Evolutionary conservation across 768 basidiomycete genomes (phyloP).

Genomic region (Coprinellus aureogranulatus): DNA sequence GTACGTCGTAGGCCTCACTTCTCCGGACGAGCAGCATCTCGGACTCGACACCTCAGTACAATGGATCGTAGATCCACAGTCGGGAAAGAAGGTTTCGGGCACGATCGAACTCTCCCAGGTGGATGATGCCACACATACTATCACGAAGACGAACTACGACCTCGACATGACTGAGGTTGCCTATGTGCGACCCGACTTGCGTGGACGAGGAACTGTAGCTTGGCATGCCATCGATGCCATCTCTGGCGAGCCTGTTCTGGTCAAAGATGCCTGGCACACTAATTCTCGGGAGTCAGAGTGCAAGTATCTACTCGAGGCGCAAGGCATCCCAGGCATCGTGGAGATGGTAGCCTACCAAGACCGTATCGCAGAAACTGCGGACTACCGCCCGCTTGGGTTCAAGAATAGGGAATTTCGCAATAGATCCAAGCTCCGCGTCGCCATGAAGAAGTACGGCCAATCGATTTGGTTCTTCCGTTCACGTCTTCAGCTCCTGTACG

Average conservation of each 20-base stretch:
- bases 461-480: not conserved
- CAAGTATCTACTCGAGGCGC: not conserved
- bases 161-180: not conserved
- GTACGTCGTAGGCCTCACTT: not conserved
- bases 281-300: not conserved
- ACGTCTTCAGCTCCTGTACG: not conserved
- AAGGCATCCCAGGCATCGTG: not conserved
- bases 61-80: not conserved
- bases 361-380: not conserved
- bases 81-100: not conserved
- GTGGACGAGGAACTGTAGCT: not conserved
- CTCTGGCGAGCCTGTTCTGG: not conserved
- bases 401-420: not conserved
- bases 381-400: not conserved
- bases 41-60: constrained; percentile 3
- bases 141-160: not conserved
- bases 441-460: not conserved
- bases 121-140: not conserved
- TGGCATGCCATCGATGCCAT: not conserved
- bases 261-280: not conserved
- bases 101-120: not conserved
- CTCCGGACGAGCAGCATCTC: not conserved
- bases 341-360: not conserved
- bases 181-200: not conserved
- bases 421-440: not conserved